These are phyloP conservation scores for Podospora pseudopauciseta DNA, from an alignment of 495 filamentous ascomycete species.

Conservation along the genomic window DNA sequence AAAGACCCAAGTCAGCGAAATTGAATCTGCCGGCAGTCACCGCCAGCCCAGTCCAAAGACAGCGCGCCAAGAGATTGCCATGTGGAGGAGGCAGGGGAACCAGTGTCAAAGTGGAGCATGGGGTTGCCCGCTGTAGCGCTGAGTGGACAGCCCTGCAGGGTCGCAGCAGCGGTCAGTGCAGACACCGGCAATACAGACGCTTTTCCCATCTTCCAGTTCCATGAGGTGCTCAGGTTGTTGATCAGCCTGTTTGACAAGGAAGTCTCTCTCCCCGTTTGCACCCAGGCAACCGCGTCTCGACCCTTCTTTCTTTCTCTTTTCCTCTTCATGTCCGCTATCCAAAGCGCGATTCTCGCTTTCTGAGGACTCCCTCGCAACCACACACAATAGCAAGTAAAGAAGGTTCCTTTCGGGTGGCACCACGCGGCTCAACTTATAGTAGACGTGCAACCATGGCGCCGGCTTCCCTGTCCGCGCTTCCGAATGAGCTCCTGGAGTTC, in stretches of 20 bases:
- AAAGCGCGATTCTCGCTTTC: neutral
- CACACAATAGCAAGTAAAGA: neutral
- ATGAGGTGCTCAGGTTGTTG: neutral
- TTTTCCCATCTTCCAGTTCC: neutral
- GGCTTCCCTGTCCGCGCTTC: slow-evolving; percentile 19
- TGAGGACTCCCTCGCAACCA: neutral
- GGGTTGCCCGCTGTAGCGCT: neutral
- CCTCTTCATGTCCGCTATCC: neutral
- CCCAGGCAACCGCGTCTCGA: too few relatives aligned
- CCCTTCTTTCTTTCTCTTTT: neutral
- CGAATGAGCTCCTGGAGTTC: slow-evolving; percentile 29
- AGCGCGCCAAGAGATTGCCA: neutral
- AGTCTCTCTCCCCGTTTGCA: neutral
- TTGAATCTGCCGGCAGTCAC: slow-evolving; percentile 4
- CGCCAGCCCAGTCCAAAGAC: neutral
- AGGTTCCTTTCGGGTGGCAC: neutral
- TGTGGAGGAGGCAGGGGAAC: neutral
- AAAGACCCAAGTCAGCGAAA: neutral
- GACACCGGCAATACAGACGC: neutral
- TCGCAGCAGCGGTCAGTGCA: slow-evolving; percentile 1
- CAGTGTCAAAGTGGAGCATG: neutral
- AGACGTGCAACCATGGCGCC: slow-evolving; percentile 2
- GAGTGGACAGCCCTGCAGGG: slow-evolving; percentile 1
- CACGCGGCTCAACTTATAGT: neutral
- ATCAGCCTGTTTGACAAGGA: neutral